Evolutionary conservation across 2,329 filamentous ascomycete genomes (phyloP), one percentile per base, ranked within the genome.

Genomic region (Fusarium torulosum): DNA sequence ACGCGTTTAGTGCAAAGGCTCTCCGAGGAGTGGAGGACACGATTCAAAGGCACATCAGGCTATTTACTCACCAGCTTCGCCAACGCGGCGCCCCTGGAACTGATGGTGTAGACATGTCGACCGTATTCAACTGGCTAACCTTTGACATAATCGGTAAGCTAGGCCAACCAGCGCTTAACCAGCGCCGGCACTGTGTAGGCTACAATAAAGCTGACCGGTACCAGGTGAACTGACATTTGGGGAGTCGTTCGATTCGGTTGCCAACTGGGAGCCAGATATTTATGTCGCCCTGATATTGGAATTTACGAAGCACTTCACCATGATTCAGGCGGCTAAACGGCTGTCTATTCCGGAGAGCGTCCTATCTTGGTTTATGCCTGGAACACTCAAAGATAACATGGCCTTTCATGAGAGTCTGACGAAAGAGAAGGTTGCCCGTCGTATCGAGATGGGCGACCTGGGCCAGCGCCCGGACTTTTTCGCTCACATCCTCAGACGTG

Each of bases 61-160:
- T 51, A 6, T 62, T 65, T 51, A 17, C 46, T 3, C 17, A 43
- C 8, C 58, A 57, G 19, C 31, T 58, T 43, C 6, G 23, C 8
- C 23, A 23, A 23, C 23, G 23, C 23, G 27, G 52, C 17, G 29
- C 19, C 6, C 40, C 40, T 4, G 21, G 27, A 4, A 38, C 23
- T 3, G 21, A 21, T 14, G 53, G 53, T 3, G 23, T 54, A 20
- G 53, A 62, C 11, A 38, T 65, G 7, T 40, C 47, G 9, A 31
- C 23, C 19, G 52, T 27, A 8, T 57, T 50, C 19, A 57, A 54
- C 37, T 65, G 27, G 53, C 19, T 62, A 4, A 62, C 49, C 4
- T 65, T 65, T 38, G 49, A 65, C 9, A 54, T 62, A 10, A 65
- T 65, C 35, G 58, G 62, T 57, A 23, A 51, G 54, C 29, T 31